Percentiles rank a stretch among this genome's conserved stretches.
Conservation (phyloP, 2,329 filamentous ascomycete species). For the Fonsecaea nubica region DNA sequence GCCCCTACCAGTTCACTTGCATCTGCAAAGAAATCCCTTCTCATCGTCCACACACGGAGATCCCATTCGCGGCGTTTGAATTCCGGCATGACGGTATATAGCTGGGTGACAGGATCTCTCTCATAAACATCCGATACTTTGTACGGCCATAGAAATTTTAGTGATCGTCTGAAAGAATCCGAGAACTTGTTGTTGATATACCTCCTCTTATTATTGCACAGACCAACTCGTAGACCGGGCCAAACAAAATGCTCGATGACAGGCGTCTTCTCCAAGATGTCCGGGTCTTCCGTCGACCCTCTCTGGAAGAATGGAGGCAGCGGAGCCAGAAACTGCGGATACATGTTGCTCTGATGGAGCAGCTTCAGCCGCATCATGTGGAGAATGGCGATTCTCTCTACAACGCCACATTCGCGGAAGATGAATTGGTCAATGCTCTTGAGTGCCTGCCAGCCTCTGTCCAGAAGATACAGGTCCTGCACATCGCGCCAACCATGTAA, state of each 20-base stretch:
- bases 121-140: constrained; percentile 20
- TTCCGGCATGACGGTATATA: constrained; percentile 22
- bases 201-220: constrained; percentile 15
- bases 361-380: constrained; percentile 30
- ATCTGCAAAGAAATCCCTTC: constrained; percentile 25
- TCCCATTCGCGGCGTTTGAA: constrained; percentile 26
- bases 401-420: constrained; percentile 25
- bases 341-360: constrained; percentile 20
- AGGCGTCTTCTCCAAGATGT: constrained; percentile 20
- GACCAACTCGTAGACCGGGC: constrained; percentile 44
- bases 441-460: constrained; percentile 28
- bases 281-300: constrained; percentile 10
- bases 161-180: constrained; percentile 25
- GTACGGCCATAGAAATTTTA: constrained; percentile 28
- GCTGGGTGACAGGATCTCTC: constrained; percentile 17
- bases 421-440: constrained; percentile 27
- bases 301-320: constrained; percentile 21
- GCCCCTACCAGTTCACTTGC: constrained; percentile 15
- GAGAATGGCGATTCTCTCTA: constrained; percentile 28
- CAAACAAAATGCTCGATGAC: constrained; percentile 41
- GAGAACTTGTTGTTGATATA: constrained; percentile 32
- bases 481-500: constrained; percentile 32
- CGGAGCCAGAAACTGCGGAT: constrained; percentile 13
- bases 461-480: constrained; percentile 28
- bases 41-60: constrained; percentile 28